Conservation (phyloP, 768 basidiomycete genomes). For the Agaricus subrufescens region DNA sequence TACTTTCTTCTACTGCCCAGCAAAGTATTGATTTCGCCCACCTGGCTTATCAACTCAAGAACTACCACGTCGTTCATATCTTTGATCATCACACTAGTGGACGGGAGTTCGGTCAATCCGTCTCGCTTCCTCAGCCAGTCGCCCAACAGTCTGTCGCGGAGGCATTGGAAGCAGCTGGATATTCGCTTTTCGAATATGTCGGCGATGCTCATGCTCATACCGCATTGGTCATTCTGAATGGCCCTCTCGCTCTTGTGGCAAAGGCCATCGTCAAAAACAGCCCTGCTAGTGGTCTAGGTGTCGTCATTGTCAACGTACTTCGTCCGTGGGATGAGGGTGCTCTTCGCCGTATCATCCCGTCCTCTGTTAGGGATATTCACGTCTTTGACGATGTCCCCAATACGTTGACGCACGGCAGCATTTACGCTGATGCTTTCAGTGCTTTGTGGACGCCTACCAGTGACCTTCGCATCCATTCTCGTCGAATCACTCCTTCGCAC, state of each 20-base stretch:
- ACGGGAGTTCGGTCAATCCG: constrained; percentile 66
- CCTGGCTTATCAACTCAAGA: constrained; percentile 65
- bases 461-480: constrained; percentile 42
- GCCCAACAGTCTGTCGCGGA: constrained; percentile 33
- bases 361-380: constrained; percentile 52
- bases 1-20: constrained; percentile 81
- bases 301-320: constrained; percentile 72
- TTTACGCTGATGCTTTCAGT: constrained; percentile 72
- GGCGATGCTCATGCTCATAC: constrained; percentile 62
- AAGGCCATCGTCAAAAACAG: constrained; percentile 39
- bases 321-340: constrained; percentile 75
- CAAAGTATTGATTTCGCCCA: constrained; percentile 76
- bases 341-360: constrained; percentile 57
- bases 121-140: constrained; percentile 32
- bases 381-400: constrained; percentile 79
- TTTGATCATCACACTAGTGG: constrained; percentile 83
- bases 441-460: constrained; percentile 39
- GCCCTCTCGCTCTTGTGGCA: constrained; percentile 65
- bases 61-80: constrained; percentile 76
- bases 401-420: constrained; percentile 51
- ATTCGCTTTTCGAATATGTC: constrained; percentile 70
- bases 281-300: constrained; percentile 47
- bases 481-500: constrained; percentile 55
- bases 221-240: constrained; percentile 70
- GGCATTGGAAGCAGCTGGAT: constrained; percentile 53